Evolutionary conservation across 192 early-diverging fungal genomes (phyloP), one percentile per base, ranked within the genome.

Genomic region (Linnemannia exigua): DNA sequence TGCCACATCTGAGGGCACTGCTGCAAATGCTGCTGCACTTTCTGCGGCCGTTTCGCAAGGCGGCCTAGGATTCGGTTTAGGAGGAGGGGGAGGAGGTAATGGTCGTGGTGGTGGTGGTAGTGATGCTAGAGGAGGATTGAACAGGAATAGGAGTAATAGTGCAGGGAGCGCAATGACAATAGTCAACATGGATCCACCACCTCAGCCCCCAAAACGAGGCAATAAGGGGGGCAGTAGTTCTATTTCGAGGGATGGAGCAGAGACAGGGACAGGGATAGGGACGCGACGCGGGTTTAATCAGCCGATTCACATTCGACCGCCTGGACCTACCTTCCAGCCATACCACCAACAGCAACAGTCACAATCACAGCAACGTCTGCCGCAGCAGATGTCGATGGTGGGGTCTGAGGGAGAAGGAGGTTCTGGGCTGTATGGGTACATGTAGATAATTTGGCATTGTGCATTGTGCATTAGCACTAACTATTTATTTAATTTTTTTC

Each of bases 351-450:
- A 41, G 35, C 35, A 1, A 28, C 37, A 36, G 58, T 17, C 20
- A 20, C 58, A 61, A 17, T 52, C 51, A 52, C 51, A 22, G 16
- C 3, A 22, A 1, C 15, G n/a, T n/a, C 5, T 8, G 28, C 58
- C 16, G 20, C 58, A 20, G 58, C 58, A 61, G 58, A 11, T 17
- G 58, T 44, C 41, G 41, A 44, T 9, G 11, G 58, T 12, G 22
- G 58, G 25, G 22, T 63, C 58, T 9, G 58, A 63, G 22, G n/a
- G n/a, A 44, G 9, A 6, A 6, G 58, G 28, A 72, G 17, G 44
- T 35, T 67, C 58, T 28, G 63, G 71, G 66, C 72, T 69, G 22
- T 80, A 80, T 58, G 79, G 79, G 41, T 80, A 80, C 72, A 71
- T 80, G 72, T 80, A 80, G 68, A 52, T 67, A 41, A 54, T 54